Conservation (phyloP, 2,329 filamentous ascomycete species). For the Stagonosporopsis cucurbitacearum region DNA sequence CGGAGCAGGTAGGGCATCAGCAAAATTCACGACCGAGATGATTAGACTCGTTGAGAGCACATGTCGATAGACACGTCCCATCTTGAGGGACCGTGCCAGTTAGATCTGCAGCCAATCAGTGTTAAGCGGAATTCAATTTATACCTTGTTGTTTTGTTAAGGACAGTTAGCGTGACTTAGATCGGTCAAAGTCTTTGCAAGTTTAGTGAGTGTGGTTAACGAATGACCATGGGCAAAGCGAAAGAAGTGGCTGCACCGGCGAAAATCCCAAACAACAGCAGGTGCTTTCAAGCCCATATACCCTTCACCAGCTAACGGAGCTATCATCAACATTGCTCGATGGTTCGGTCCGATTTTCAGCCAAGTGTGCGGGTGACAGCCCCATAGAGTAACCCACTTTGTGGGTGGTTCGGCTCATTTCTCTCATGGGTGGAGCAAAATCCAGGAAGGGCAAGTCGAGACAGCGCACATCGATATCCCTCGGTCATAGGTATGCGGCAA, state of each 20-base stretch:
- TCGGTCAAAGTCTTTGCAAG: conserved; percentile 1
- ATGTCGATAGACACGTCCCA: conserved; percentile 17
- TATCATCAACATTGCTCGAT: background rate
- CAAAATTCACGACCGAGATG: background rate
- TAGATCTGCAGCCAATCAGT: background rate
- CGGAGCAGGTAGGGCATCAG: conserved; percentile 11
- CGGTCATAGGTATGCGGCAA: conserved; percentile 4
- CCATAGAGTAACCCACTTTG: background rate
- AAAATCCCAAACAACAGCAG: background rate
- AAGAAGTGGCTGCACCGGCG: conserved; percentile 12
- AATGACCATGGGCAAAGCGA: conserved; percentile 7
- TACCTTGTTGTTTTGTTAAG: background rate
- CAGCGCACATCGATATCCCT: background rate
- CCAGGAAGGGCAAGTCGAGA: background rate
- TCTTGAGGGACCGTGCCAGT: background rate
- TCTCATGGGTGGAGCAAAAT: conserved; percentile 1
- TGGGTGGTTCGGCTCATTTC: conserved; percentile 1
- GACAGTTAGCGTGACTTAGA: background rate
- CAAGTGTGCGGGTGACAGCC: background rate
- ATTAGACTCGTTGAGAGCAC: conserved; percentile 15
- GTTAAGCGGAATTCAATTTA: background rate
- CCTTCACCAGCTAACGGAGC: background rate
- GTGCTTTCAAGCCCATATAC: conserved; percentile 5
- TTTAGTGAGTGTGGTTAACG: conserved; percentile 4
- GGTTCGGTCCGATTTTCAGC: conserved; percentile 2